Percentiles rank a stretch among this genome's conserved stretches.
Conservation (phyloP, 257 asterid genomes). For the Lithospermum erythrorhizon region DNA sequence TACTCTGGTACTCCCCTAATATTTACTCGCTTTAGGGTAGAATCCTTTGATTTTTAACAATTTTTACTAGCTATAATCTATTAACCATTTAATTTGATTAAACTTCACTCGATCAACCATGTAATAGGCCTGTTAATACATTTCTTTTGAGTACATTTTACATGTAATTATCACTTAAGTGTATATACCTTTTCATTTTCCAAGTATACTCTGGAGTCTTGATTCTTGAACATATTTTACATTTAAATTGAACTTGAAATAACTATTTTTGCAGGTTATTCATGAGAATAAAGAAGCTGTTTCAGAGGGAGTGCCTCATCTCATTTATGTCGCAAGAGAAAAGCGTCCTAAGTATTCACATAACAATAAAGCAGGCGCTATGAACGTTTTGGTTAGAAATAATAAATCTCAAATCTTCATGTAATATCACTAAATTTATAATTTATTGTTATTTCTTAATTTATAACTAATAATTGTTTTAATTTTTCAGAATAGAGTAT, state of each 20-base stretch:
- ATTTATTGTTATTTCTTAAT: neutral
- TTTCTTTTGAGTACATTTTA: no score
- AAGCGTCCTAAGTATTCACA: conserved; percentile 31
- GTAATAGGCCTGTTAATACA: no score
- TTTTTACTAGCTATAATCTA: no score
- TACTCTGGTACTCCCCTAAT: no score
- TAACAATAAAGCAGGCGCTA: conserved; percentile 34
- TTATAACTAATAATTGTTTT: neutral
- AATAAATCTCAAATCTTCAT: no score
- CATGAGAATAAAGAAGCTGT: conserved; percentile 16
- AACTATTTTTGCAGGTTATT: conserved; percentile 15
- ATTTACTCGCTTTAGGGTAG: no score
- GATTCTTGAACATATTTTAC: no score
- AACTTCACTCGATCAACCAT: neutral
- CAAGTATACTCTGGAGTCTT: no score
- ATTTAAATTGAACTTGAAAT: no score
- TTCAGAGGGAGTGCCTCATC: conserved; percentile 17
- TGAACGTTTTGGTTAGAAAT: conserved; percentile 31
- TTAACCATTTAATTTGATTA: no score
- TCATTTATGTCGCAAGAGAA: conserved; percentile 29
- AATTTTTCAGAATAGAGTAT: conserved; percentile 26
- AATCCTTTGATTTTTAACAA: neutral
- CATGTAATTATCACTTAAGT: no score
- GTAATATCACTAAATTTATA: no score
- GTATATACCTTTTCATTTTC: neutral